Evolutionary conservation across 768 basidiomycete genomes (phyloP).

Genomic region (Trametes sanguinea): DNA sequence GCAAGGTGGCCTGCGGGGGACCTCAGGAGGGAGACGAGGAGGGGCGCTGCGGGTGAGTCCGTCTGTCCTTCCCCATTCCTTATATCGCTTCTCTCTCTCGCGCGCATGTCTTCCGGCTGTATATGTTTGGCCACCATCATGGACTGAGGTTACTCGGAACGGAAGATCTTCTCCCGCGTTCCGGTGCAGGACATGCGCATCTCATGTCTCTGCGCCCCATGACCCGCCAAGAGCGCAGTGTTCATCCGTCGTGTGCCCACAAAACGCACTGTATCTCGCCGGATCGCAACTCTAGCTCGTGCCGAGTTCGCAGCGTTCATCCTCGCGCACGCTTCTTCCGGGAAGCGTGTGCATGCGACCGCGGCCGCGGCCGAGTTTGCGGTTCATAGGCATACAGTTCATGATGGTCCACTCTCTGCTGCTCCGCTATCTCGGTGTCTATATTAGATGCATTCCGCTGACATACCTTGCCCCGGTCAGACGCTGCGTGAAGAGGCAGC

Average conservation of each 20-base stretch:
- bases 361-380: too few relatives aligned
- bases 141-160: not conserved
- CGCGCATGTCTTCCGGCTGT: too few relatives aligned
- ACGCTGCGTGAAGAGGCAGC: slow-evolving; percentile 5
- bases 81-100: not conserved
- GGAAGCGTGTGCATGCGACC: too few relatives aligned
- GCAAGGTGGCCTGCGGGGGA: slow-evolving; percentile 34
- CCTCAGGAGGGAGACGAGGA: slow-evolving; percentile 19
- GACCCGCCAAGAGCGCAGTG: not conserved
- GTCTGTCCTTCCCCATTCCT: not conserved
- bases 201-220: not conserved
- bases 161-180: not conserved
- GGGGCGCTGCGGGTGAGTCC: slow-evolving; percentile 24
- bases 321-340: too few relatives aligned
- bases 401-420: too few relatives aligned
- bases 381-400: too few relatives aligned
- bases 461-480: slow-evolving; percentile 3
- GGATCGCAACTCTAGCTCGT: not conserved
- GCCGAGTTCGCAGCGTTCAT: not conserved
- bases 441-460: not conserved
- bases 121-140: not conserved
- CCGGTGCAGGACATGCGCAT: not conserved
- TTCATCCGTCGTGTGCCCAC: not conserved
- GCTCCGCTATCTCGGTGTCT: too few relatives aligned
- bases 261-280: not conserved